phyloP scores from a whole-genome alignment of 2,329 filamentous ascomycete genomes.

The Trichoderma sp. region DNA sequence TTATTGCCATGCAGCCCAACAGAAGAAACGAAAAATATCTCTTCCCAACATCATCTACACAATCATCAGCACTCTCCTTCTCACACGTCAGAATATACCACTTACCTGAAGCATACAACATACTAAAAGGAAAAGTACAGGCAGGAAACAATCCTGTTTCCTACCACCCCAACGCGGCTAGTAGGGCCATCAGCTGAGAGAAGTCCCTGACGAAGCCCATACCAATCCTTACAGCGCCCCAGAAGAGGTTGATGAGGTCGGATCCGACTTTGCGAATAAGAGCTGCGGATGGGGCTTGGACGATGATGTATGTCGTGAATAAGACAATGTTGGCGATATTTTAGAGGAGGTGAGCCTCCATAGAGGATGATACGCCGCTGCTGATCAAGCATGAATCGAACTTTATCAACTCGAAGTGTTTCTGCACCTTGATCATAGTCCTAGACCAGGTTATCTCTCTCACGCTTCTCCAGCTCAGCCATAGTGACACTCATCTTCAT shows the following conservation, averaged over 20 bases:
- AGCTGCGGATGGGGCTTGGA: slow-evolving; percentile 72
- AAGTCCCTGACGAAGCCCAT: slow-evolving; percentile 64
- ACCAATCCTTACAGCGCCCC: slow-evolving; percentile 65
- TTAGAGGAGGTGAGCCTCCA: slow-evolving; percentile 35
- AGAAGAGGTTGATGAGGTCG: slow-evolving; percentile 56
- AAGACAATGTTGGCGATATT: slow-evolving; percentile 72
- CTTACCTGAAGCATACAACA: slow-evolving; percentile 66
- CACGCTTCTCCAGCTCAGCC: slow-evolving; percentile 36
- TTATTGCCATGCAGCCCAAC: slow-evolving; percentile 66
- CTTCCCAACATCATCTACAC: slow-evolving; percentile 63
- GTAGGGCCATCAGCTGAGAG: slow-evolving; percentile 54
- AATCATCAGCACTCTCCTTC: too few species aligned
- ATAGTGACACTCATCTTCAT: slow-evolving; percentile 29
- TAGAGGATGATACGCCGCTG: slow-evolving; percentile 64
- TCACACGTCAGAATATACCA: too few species aligned
- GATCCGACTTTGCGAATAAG: slow-evolving; percentile 68
- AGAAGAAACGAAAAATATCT: slow-evolving; percentile 71
- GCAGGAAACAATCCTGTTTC: slow-evolving; percentile 74
- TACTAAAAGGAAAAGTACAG: slow-evolving; percentile 71
- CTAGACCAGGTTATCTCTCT: slow-evolving; percentile 34
- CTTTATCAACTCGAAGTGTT: slow-evolving; percentile 41
- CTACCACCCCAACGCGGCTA: slow-evolving; percentile 63
- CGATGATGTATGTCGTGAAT: slow-evolving; percentile 72
- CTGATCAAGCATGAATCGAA: slow-evolving; percentile 61
- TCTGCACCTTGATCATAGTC: slow-evolving; percentile 50